phyloP scores from a whole-genome alignment of 805 yeast genomes.

The Pichia paraexigua region DNA sequence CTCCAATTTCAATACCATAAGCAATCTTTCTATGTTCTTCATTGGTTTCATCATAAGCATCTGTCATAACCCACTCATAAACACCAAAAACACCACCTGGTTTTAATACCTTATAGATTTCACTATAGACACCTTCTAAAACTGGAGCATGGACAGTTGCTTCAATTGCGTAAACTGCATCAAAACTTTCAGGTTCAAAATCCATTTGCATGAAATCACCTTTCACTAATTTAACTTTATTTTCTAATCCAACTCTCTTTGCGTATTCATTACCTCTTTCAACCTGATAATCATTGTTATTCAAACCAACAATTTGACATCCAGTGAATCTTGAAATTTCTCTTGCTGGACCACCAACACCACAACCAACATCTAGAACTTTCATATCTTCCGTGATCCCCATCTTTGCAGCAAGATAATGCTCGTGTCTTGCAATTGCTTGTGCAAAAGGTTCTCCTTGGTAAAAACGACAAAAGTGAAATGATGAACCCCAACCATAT shows the following conservation, averaged over 20 bases:
- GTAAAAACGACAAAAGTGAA: conserved; percentile 94
- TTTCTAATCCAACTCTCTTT: conserved; percentile 49
- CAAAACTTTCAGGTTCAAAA: conserved; percentile 81
- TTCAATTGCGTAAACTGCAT: conserved; percentile 96
- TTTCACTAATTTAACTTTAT: conserved; percentile 78
- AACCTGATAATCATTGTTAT: conserved; percentile 95
- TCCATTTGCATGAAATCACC: conserved; percentile 99
- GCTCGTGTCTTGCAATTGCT: conserved; percentile 96
- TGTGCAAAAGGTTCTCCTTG: conserved; percentile 89
- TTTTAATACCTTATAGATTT: conserved; percentile 89
- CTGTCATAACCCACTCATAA: conserved; percentile 99
- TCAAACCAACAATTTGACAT: conserved; percentile 79
- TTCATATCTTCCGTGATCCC: conserved; percentile 70
- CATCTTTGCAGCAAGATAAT: conserved; percentile 83
- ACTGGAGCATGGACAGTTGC: conserved; percentile 98
- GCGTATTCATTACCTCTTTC: conserved; percentile 86
- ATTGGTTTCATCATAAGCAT: conserved; percentile 77
- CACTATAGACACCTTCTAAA: conserved; percentile 90
- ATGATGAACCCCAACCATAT: conserved; percentile 98
- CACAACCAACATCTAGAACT: conserved; percentile 97
- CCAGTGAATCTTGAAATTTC: conserved; percentile 90
- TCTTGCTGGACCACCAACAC: conserved; percentile 99
- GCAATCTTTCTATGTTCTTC: conserved; percentile 89
- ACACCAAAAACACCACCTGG: conserved; percentile 98
- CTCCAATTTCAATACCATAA: conserved; percentile 96